These are phyloP conservation scores for Dipsacomyces acuminosporus DNA, from an alignment of 371 early-diverging fungal species.

Conservation along the genomic window DNA sequence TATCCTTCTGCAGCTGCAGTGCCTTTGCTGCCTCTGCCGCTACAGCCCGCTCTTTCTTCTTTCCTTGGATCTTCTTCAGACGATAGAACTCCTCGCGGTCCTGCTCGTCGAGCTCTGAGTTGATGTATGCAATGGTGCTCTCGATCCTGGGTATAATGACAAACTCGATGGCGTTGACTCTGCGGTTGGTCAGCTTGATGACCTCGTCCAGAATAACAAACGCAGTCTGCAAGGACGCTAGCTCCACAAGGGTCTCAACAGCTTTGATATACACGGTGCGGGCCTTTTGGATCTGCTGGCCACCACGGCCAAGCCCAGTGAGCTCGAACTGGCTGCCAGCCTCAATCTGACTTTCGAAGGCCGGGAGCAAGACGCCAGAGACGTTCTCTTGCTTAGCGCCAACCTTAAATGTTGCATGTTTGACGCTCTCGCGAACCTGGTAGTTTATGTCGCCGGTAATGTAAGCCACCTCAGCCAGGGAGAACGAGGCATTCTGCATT, in stretches of 20 bases:
- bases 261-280: slow-evolving; percentile 93
- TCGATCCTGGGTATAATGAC: slow-evolving; percentile 98
- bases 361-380: slow-evolving; percentile 93
- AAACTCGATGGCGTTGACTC: slow-evolving; percentile 99
- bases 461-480: slow-evolving; percentile 97
- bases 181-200: slow-evolving; percentile 97
- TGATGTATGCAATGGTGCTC: slow-evolving; percentile 97
- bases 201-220: slow-evolving; percentile 98
- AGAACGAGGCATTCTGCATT: slow-evolving; percentile 97
- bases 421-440: slow-evolving; percentile 90
- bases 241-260: slow-evolving; percentile 89
- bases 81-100: slow-evolving; percentile 99
- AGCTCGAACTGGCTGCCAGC: slow-evolving; percentile 89
- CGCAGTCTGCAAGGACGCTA: slow-evolving; percentile 94
- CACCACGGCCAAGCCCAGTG: slow-evolving; percentile 96
- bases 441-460: slow-evolving; percentile 97
- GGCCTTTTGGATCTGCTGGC: slow-evolving; percentile 93
- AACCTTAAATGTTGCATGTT: slow-evolving; percentile 85
- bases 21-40: slow-evolving; percentile 49
- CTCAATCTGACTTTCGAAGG: slow-evolving; percentile 81
- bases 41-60: slow-evolving; percentile 89
- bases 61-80: slow-evolving; percentile 96
- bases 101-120: slow-evolving; percentile 98
- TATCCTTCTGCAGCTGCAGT: slow-evolving; percentile 4
- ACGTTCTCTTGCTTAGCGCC: slow-evolving; percentile 94